Conservation (phyloP, 2,329 filamentous ascomycete species). For the Magnaporthiopsis rhizophila region DNA sequence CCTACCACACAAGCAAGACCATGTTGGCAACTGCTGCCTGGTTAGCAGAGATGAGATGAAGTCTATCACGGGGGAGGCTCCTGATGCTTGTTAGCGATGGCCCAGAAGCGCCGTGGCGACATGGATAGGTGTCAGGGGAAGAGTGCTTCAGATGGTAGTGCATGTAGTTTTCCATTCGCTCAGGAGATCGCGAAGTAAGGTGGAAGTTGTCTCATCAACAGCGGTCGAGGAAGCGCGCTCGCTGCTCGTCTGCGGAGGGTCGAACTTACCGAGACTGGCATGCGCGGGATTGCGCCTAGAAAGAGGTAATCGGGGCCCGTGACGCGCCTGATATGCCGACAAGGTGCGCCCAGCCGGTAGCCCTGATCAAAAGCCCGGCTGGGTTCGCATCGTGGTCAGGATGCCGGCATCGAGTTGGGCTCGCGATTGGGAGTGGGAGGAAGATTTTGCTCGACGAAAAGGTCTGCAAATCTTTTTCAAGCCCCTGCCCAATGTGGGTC, state of each 20-base stretch:
- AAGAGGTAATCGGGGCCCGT: no score
- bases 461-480: neutral
- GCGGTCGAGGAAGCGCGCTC: constrained; percentile 15
- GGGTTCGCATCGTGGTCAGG: neutral
- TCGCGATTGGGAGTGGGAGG: neutral
- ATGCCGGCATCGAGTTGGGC: neutral
- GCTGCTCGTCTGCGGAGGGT: constrained; percentile 5
- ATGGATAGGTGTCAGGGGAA: neutral
- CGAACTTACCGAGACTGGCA: neutral
- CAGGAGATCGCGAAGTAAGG: constrained; percentile 53
- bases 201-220: constrained; percentile 50
- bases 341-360: neutral
- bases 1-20: neutral
- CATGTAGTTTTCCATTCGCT: constrained; percentile 57
- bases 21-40: no score
- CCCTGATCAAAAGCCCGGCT: neutral
- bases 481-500: neutral
- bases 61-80: no score
- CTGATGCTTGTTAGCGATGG: neutral
- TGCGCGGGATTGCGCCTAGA: no score
- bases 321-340: no score
- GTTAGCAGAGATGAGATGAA: no score
- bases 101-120: neutral
- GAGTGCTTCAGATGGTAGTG: constrained; percentile 68
- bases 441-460: neutral